phyloP scores from a whole-genome alignment of 495 filamentous ascomycete species.

The Penicillium turbatum region DNA sequence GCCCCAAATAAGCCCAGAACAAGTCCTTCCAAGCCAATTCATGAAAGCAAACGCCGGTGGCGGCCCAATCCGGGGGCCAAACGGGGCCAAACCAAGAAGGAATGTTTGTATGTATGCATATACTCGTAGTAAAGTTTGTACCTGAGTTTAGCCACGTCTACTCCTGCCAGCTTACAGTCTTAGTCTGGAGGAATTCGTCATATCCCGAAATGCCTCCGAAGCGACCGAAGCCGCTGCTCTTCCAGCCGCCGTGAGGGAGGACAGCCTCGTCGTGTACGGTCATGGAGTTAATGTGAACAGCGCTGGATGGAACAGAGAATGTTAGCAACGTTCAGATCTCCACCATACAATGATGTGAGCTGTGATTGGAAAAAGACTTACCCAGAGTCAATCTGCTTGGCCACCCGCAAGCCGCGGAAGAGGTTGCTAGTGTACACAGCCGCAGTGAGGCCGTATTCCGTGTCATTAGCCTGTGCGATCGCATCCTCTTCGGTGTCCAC shows the following conservation, averaged over 20 bases:
- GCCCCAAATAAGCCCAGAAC: neutral
- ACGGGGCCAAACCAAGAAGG: neutral
- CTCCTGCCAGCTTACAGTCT: slow-evolving; percentile 70
- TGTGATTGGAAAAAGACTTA: slow-evolving; percentile 18
- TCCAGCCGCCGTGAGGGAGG: slow-evolving; percentile 80
- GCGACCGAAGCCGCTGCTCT: slow-evolving; percentile 78
- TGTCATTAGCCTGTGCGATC: slow-evolving; percentile 48
- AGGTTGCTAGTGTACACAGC: slow-evolving; percentile 48
- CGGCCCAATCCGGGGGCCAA: neutral
- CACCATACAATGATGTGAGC: neutral
- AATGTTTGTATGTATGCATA: neutral
- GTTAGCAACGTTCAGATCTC: neutral
- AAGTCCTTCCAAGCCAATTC: neutral
- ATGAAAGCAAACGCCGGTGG: neutral
- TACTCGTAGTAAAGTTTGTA: neutral
- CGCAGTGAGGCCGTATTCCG: slow-evolving; percentile 48
- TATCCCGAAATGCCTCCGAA: slow-evolving; percentile 53
- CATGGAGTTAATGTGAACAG: slow-evolving; percentile 85
- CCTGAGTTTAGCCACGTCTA: slow-evolving; percentile 10
- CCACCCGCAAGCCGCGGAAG: slow-evolving; percentile 44
- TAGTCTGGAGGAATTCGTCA: slow-evolving; percentile 78
- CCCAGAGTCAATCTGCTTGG: slow-evolving; percentile 49
- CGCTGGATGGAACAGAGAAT: slow-evolving; percentile 29
- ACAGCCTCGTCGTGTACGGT: slow-evolving; percentile 78
- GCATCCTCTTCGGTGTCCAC: slow-evolving; percentile 49